Percentiles rank a stretch among this genome's conserved stretches.
Evolutionary conservation across 192 early-diverging fungal species (phyloP).

Genomic region (Coemansia furcata): DNA sequence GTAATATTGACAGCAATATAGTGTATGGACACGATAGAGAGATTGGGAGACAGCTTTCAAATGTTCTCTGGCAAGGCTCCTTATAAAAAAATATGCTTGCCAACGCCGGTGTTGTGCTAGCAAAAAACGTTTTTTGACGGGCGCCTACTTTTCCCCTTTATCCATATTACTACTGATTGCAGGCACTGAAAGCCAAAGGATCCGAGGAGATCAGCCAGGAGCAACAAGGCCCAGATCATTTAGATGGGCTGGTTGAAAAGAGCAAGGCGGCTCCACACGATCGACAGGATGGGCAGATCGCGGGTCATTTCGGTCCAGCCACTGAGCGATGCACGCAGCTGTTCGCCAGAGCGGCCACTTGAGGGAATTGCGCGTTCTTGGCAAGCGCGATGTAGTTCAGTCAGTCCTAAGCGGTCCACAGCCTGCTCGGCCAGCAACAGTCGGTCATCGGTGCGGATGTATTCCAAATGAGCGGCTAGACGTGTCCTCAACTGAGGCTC

Average conservation of each 20-base stretch:
- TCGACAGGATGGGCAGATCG: slow-evolving; percentile 18
- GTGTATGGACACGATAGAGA: background rate
- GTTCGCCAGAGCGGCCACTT: slow-evolving; percentile 10
- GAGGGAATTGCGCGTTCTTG: slow-evolving; percentile 51
- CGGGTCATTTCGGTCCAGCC: slow-evolving; percentile 20
- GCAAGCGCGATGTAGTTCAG: slow-evolving; percentile 41
- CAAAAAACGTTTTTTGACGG: background rate
- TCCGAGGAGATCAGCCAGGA: background rate
- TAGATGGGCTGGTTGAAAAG: slow-evolving; percentile 18
- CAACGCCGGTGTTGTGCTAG: background rate
- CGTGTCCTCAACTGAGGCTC: slow-evolving; percentile 9
- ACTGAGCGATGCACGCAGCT: slow-evolving; percentile 23
- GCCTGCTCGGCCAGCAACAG: slow-evolving; percentile 27
- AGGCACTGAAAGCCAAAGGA: background rate
- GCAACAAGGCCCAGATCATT: background rate
- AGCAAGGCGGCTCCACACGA: slow-evolving; percentile 44
- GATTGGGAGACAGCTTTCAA: background rate
- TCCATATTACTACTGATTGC: background rate
- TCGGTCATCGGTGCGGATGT: slow-evolving; percentile 24
- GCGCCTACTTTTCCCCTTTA: background rate
- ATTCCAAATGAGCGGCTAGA: slow-evolving; percentile 22
- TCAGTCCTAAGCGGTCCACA: slow-evolving; percentile 20
- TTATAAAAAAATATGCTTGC: background rate
- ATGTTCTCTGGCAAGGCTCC: background rate
- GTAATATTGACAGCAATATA: background rate